Evolutionary conservation across 371 early-diverging fungal species (phyloP), one percentile per base, ranked within the genome.

Genomic region (Mucor saturninus): DNA sequence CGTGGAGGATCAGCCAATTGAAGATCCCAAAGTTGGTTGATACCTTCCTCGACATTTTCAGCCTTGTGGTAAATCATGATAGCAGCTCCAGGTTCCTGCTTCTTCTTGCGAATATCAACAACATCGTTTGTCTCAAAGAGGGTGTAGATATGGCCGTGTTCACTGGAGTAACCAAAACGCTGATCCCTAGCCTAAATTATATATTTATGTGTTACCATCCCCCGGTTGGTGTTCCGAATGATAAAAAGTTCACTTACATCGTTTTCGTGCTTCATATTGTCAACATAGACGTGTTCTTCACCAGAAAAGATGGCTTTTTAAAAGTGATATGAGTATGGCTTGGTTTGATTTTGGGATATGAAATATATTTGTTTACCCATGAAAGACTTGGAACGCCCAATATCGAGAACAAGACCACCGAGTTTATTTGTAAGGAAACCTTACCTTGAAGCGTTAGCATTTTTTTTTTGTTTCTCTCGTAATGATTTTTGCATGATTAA

Each of bases 361-460:
- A 15, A 51, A 29, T 15, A 37, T 59, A 4, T 29, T 40, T 35
- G 14, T 49, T 71, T 68, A 79, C 80, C 80, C 38, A 67, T 65
- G 45, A 79, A 79, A 5, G 59, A 76, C 28, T 69, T 69, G n/a
- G 80, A 71, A 26, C 59, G 56, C n/a, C 75, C 70, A 52, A 79
- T 67, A 61, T 79, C 80, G 56, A 79, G 55, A 5, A 79, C 76
- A 0, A 76, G 39, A 54, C 80, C 80, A 35, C 65, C 52, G 7
- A 64, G 39, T 39, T 79, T 79, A 64, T 79, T 79, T n/a, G 80
- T 79, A 52, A 79, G 64, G 38, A 76, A 76, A 46, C 78, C 78
- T 77, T 21, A 21, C 21, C 45, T 5, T 5, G 21, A 13, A 31
- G 4, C 55, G 39, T 35, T 30, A 35, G 2, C 39, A 11, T 51